Evolutionary conservation across 352 stramenopile species (phyloP), one percentile per base, ranked within the genome.

Genomic region (Phytophthora vignae): DNA sequence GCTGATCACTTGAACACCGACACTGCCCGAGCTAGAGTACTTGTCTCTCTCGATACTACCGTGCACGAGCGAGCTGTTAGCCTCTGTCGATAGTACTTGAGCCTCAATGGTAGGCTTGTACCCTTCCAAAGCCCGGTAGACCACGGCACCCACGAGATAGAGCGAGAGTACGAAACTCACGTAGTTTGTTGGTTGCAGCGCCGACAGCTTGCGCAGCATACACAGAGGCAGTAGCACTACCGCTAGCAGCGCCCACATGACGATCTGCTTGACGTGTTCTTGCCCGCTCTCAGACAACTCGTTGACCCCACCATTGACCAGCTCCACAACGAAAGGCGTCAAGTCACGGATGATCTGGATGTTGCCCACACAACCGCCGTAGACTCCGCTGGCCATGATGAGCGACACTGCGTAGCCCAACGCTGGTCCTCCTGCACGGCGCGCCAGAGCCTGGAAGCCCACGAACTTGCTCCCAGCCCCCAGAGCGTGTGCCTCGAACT

Each of bases 341-440:
- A 93, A 69, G 68, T 93, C 85, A 10, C 74, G 70, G 22, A 92
- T 78, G 57, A 92, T 86, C 55, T 85, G 84, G 57, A 93, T 77
- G 67, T 84, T 90, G 48, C 82, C 85, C 36, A 93, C 83, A 22
- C 77, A 86, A 15, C 81, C 82, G 27, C 85, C 85, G 63, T 83
- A 93, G 59, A 93, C 80, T 27, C 79, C 82, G 22, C 76, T 68
- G 11, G 82, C 82, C 14, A 82, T 91, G 38, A 88, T 81, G 15
- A 90, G 27, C 25, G 81, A 83, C 29, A 90, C 84, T 1, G 79
- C 25, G 53, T 89, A 87, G 38, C 79, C 84, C 38, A 93, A 73
- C 8, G 59, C 42, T 3, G 49, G 29, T 21, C 69, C 73, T 56
- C 73, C 73, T 21, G 73, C 69, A 15, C 73, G 73, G 27, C 46